These are phyloP conservation scores for Aspergillus biplanus DNA, from an alignment of 495 filamentous ascomycete species.

Conservation along the genomic window DNA sequence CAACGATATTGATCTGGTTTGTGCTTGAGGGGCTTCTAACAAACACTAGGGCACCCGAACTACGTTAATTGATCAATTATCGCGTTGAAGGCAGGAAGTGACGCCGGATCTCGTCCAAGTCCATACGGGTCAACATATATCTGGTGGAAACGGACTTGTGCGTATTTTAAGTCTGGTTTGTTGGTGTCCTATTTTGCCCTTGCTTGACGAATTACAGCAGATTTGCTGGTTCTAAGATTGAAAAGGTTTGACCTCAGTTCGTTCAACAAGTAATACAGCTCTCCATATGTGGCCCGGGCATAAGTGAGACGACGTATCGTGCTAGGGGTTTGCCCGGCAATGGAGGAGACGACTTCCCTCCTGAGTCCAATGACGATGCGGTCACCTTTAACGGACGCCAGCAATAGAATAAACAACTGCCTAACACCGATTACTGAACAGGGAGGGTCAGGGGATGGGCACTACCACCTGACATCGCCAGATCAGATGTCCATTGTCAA, in stretches of 20 bases:
- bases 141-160: not conserved
- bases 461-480: conserved; percentile 34
- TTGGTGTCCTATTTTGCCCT: not conserved
- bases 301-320: conserved; percentile 1
- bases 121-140: not conserved
- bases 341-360: conserved; percentile 23
- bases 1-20: not conserved
- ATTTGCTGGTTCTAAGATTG: not conserved
- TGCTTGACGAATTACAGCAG: not conserved
- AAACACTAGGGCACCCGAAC: not conserved
- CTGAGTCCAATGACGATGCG: conserved; percentile 36
- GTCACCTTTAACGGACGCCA: conserved; percentile 54
- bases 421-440: conserved; percentile 32
- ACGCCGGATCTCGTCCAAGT: too few species aligned
- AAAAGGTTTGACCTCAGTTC: not conserved
- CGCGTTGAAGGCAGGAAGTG: too few species aligned
- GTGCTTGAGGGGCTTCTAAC: conserved; percentile 13
- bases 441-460: conserved; percentile 28
- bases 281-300: conserved; percentile 14
- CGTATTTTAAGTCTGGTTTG: not conserved
- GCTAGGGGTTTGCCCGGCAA: conserved; percentile 23
- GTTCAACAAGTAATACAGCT: not conserved
- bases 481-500: conserved; percentile 45
- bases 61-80: not conserved
- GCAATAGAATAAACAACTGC: conserved; percentile 49